Percentiles rank a stretch among this genome's conserved stretches.
Evolutionary conservation across 148 eudicot genomes (phyloP).

Genomic region (Persicaria tinctoria): DNA sequence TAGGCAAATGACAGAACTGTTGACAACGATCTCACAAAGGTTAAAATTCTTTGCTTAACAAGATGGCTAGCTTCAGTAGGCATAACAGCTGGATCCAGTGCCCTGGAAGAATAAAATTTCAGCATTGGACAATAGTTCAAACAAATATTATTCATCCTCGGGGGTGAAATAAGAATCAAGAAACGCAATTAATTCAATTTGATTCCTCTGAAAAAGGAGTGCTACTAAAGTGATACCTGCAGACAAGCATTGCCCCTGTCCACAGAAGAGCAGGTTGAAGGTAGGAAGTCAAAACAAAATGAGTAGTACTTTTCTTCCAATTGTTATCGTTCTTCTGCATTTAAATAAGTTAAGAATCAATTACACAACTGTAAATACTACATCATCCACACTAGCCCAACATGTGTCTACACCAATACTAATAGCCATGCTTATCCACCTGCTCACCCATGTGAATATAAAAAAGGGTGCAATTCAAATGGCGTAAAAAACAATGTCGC

Average conservation of each 20-base stretch:
- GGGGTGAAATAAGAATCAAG: not conserved
- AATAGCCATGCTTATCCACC: not conserved
- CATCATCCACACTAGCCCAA: not conserved
- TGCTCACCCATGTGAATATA: not conserved
- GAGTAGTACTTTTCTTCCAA: conserved; percentile 75
- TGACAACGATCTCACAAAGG: conserved; percentile 78
- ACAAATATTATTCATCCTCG: not conserved
- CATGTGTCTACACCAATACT: not conserved
- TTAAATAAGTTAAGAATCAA: not conserved
- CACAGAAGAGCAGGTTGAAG: conserved; percentile 83
- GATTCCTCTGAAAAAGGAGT: not conserved
- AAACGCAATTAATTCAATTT: not conserved
- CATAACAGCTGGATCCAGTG: conserved; percentile 64
- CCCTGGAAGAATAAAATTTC: conserved; percentile 34
- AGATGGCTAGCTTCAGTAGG: conserved; percentile 73
- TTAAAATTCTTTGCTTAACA: conserved; percentile 72
- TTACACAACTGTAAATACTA: not conserved
- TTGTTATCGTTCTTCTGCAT: conserved; percentile 69
- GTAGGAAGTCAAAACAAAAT: conserved; percentile 68
- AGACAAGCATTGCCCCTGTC: conserved; percentile 70
- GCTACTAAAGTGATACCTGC: conserved; percentile 48
- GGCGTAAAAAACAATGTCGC: too few species aligned
- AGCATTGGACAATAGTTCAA: not conserved
- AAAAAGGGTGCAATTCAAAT: not conserved
- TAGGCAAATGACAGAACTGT: conserved; percentile 81